phyloP scores from a whole-genome alignment of 106 monocot species.

The Phalaenopsis equestris region DNA sequence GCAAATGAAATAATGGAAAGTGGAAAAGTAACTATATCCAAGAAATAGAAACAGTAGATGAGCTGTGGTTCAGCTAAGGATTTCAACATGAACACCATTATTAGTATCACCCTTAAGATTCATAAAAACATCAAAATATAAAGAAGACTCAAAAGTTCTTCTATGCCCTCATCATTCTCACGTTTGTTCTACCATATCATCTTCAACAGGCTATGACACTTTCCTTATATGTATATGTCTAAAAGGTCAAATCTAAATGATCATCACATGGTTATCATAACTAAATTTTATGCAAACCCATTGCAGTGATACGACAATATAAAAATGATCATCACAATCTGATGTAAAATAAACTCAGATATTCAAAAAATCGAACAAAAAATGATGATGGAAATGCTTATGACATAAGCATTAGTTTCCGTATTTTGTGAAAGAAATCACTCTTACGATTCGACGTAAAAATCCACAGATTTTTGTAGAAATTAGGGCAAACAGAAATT shows the following conservation, averaged over 20 bases:
- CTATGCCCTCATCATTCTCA: neutral
- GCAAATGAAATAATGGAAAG: neutral
- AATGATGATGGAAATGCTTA: neutral
- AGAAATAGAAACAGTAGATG: neutral
- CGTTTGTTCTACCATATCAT: neutral
- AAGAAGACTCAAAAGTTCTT: neutral
- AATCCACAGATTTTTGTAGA: no score
- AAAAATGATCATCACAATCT: neutral
- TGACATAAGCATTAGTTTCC: neutral
- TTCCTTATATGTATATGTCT: neutral
- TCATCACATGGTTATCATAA: no score
- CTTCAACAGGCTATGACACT: neutral
- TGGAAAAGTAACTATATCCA: neutral
- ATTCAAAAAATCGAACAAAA: neutral
- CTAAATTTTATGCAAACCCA: neutral
- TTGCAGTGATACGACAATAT: neutral
- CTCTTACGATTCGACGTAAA: neutral
- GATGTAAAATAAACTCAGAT: neutral
- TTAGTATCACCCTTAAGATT: neutral
- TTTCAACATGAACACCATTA: neutral
- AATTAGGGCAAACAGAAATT: no score
- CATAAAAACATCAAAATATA: neutral
- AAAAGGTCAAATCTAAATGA: neutral
- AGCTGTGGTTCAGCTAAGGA: neutral
- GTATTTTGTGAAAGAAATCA: neutral